Evolutionary conservation across 1,139 yeast genomes (phyloP), one percentile per base, ranked within the genome.

Genomic region (Pichia sp.): DNA sequence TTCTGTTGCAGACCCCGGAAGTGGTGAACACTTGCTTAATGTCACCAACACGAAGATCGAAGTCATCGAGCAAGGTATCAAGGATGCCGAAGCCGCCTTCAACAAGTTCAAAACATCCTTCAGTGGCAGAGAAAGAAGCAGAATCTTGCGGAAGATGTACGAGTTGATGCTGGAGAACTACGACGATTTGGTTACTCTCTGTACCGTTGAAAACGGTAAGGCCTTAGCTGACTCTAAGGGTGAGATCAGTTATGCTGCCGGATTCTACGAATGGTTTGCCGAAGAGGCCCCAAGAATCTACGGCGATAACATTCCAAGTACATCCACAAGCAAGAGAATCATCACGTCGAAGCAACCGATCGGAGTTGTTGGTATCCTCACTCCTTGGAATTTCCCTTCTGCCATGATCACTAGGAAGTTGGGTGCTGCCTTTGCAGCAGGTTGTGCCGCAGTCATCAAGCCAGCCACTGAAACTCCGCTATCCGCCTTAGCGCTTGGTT

Each of bases 351-450:
- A 84, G 66, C 95, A 87, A 69, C 96, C 97, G 30, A 79, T 92
- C 55, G 98, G 98, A 36, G 96, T 90, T 3, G 90, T 95, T 65
- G 97, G 96, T 44, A 81, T 92, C 57, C 77, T 93, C 63, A 90
- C 97, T 6, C 98, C 98, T 26, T 93, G 98, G 97, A 93, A 93
- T 71, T 93, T 93, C 75, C 98, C 99, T 23, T 77, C 85, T 53
- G 96, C 97, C 6, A 92, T 93, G 98, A 89, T 92, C 60, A 83
- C 97, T 4, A 80, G 98, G 66, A 93, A 93, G 70, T 80, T 87
- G 49, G 97, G 90, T 40, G 97, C 97, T 40, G 96, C 97, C 1
- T 68, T 90, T 34, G 97, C 98, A 16, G 93, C 95, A 10, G 98
- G 99, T 4, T 93, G 98, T 72, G 85, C 98, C 1, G 78, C 90